These are phyloP conservation scores for Penicillium sp. DNA, from an alignment of 2,329 filamentous ascomycete species.

Conservation along the genomic window DNA sequence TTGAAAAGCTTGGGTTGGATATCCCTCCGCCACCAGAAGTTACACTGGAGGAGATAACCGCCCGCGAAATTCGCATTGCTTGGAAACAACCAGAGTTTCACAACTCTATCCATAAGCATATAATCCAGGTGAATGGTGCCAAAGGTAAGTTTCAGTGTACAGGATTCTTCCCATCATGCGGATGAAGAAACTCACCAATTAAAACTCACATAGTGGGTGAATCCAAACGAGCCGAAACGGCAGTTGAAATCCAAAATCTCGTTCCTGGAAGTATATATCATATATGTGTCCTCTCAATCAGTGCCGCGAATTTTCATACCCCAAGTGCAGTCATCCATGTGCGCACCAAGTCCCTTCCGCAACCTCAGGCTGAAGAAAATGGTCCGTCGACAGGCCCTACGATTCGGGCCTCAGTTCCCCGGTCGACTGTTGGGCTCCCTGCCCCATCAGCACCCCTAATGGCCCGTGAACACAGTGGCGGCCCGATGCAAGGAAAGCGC, in stretches of 20 bases:
- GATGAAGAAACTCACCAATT: conserved; percentile 20
- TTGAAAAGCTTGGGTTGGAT: conserved; percentile 89
- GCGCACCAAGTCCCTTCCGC: conserved; percentile 66
- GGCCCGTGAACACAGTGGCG: conserved; percentile 68
- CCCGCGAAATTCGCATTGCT: conserved; percentile 85
- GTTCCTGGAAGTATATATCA: conserved; percentile 90
- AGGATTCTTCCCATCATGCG: conserved; percentile 1
- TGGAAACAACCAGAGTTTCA: conserved; percentile 78
- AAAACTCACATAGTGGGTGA: conserved; percentile 70
- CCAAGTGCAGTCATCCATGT: conserved; percentile 85
- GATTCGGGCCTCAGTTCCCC: conserved; percentile 60
- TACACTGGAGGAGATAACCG: conserved; percentile 85
- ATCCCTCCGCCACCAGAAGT: conserved; percentile 89
- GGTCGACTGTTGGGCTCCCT: conserved; percentile 58
- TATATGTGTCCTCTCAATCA: conserved; percentile 88
- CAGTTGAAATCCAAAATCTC: conserved; percentile 88
- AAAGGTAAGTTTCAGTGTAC: conserved; percentile 64
- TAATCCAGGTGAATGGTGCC: conserved; percentile 91
- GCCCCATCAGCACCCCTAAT: conserved; percentile 66
- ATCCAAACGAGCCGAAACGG: conserved; percentile 77
- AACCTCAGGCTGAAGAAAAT: conserved; percentile 42
- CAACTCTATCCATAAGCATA: conserved; percentile 78
- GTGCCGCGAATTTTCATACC: conserved; percentile 88
- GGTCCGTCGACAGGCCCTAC: conserved; percentile 40
- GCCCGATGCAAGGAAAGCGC: conserved; percentile 61